Evolutionary conservation across 1,139 yeast genomes (phyloP), one percentile per base, ranked within the genome.

Genomic region (Suhomyces guaymorum): DNA sequence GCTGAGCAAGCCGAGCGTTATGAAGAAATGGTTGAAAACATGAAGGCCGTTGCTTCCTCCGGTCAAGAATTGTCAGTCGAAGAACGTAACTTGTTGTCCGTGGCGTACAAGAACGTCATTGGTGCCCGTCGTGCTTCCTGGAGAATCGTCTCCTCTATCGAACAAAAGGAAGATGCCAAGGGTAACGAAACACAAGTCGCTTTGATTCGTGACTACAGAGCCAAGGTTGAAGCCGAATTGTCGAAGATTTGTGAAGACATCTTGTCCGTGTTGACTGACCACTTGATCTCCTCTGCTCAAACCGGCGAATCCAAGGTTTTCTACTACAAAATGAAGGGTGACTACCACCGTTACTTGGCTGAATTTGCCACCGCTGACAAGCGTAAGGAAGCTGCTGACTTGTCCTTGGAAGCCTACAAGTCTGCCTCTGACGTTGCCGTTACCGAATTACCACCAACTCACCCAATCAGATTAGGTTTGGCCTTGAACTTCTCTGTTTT

Each of bases 1-100:
- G 97, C 97, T 57, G 98, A 92, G 74, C 97, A 92, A 76, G 97
- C 98, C 58, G 98, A 92, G 75, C 95, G 98, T 71, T 92, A 92
- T 66, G 98, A 92, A 73, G 98, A 94, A 73, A 90, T 89, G 97
- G 97, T 92, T 55, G 96, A 89, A 67, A 87, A 87, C 73, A 92
- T 92, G 97, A 90, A 90, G 70, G 86, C 88, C 42, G 97, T 92
- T 60, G 97, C 97, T 51, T 84, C 96, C 29, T 79, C 95, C 32
- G 97, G 96, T 47, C 90, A 88, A 68, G 97, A 90, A 67, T 76
- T 92, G 56, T 84, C 95, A 25, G 96, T 92, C 49, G 98, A 92
- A 71, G 98, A 92, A 74, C 90, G 98, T 71, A 92, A 92, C 70
- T 78, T 92, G 56, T 78, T 92, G 57, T 88, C 97, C 24, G 97